Base-by-base conservation (phyloP, 1,284 basidiomycete species). In the Cryptococcus sp. region DNA sequence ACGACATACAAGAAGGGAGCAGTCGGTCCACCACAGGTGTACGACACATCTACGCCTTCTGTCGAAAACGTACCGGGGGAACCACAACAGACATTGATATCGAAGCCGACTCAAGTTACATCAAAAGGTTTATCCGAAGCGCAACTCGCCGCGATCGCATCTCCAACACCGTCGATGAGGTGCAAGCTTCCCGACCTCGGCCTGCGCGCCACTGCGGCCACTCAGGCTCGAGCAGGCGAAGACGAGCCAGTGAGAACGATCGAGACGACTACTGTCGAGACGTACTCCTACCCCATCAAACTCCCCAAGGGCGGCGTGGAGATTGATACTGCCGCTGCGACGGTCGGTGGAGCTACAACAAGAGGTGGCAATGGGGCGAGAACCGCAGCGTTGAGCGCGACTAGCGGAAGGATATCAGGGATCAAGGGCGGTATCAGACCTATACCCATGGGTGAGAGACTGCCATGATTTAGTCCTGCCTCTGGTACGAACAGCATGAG, bases 371-470 rank as follows among this genome's bases (percentile, higher is more conserved):
- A 50, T 5, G 61, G 59, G 19, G 54, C 63, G 16, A 55, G 67
- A 48, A 55, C 62, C 6, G 57, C 38, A 3, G 61, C 54, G n/a
- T 44, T 63, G 20, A 56, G 50, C 26, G 39, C 34, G 15, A 46
- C 51, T 10, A 45, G 48, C 5, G 56, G 50, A 15, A 49, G 45
- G 34, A 3, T 46, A n/a, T 40, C 54, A 11, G 67, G 67, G 3
- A 64, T 61, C 2, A 69, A 64, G 52, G 67, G 39, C 43, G 67
- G 67, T 15, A 10, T 69, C 3, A 52, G 57, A 13, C 67, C 67
- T n/a, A 69, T 69, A 22, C 61, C 67, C 3, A 55, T 64, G 22
- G 44, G 67, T 69, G 34, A 59, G 65, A 62, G 19, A 20, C n/a
- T 15, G 34, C 37, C 17, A 51, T 23, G 50, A 20, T 22, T 40